These are phyloP conservation scores for Podaxis sp. DNA, from an alignment of 768 basidiomycete genomes.

Conservation along the genomic window DNA sequence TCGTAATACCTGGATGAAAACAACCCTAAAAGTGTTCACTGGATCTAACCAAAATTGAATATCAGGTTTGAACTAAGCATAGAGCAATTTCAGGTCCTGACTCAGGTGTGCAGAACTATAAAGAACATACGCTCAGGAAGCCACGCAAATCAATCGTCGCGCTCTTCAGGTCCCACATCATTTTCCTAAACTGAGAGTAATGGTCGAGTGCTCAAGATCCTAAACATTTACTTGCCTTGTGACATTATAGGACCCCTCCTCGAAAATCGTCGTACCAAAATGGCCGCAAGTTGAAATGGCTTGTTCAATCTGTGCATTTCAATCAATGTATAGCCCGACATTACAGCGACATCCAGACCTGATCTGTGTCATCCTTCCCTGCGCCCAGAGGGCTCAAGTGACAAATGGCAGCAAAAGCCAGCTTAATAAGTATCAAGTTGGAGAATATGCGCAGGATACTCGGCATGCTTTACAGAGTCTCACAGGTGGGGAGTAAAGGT, in stretches of 20 bases:
- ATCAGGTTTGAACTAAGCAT: slow-evolving; percentile 48
- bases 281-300: slow-evolving; percentile 52
- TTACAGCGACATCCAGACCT: slow-evolving; percentile 24
- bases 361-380: slow-evolving; percentile 40
- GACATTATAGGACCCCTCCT: slow-evolving; percentile 48
- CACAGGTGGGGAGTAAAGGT: not conserved
- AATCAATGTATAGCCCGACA: not conserved
- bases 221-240: slow-evolving; percentile 35
- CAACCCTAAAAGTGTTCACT: slow-evolving; percentile 55
- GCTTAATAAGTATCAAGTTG: not conserved
- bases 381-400: slow-evolving; percentile 33
- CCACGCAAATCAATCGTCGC: slow-evolving; percentile 45
- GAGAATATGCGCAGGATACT: not conserved
- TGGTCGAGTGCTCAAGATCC: not conserved
- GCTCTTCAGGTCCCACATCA: slow-evolving; percentile 50
- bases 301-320: slow-evolving; percentile 37
- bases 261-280: slow-evolving; percentile 44
- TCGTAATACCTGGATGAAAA: slow-evolving; percentile 51
- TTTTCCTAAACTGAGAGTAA: slow-evolving; percentile 35
- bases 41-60: slow-evolving; percentile 57
- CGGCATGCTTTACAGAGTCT: slow-evolving; percentile 1
- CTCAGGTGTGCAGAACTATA: not conserved
- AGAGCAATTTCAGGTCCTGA: not conserved
- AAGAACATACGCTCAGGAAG: slow-evolving; percentile 38
- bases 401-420: slow-evolving; percentile 2